Evolutionary conservation across 352 stramenopile species (phyloP), one percentile per base, ranked within the genome.

Genomic region (Phytopythium litorale): DNA sequence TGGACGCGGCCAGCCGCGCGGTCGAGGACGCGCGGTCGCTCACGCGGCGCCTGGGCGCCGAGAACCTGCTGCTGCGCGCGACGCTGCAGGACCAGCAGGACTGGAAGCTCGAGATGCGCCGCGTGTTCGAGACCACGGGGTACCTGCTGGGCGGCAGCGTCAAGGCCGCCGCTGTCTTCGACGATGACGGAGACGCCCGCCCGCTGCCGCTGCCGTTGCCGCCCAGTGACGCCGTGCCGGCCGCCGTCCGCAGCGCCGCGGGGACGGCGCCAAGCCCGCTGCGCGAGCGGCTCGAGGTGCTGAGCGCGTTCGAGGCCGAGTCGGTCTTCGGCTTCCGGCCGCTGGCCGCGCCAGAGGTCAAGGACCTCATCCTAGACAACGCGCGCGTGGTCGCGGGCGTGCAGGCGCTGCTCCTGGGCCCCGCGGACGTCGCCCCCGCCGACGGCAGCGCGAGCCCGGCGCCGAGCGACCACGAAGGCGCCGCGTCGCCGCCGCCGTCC

Each of bases 31-130:
- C 72, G 1, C 45, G 79, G 3, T 65, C 75, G 23, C 54, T 78
- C 21, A 62, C 63, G 46, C 73, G 77, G 32, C 72, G 72, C n/a
- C 65, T 87, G 13, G 75, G 77, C 3, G 77, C 77, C 15, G 77
- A 87, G 56, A 87, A 84, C 56, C 45, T 87, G 43, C 72, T 74
- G 23, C 61, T 87, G 1, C 79, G 79, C 48, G 70, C 72, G 4
- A 71, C 68, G 21, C 73, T 84, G 57, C 75, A 84, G 58, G 76
- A 68, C 42, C 73, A 84, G 28, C 72, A 71, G 4, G 68, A 65
- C 8, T 82, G 72, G 75, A 78, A 84, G 55, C 65, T 79, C 16
- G 66, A 82, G 28, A 55, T 81, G 19, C 65, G 72, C 43, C 73
- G 75, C n/a, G 75, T 84, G 21, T 67, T 87, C 52, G 75, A 87